Base-by-base conservation (phyloP, 441 rosid species). In the Populus hybrid region DNA sequence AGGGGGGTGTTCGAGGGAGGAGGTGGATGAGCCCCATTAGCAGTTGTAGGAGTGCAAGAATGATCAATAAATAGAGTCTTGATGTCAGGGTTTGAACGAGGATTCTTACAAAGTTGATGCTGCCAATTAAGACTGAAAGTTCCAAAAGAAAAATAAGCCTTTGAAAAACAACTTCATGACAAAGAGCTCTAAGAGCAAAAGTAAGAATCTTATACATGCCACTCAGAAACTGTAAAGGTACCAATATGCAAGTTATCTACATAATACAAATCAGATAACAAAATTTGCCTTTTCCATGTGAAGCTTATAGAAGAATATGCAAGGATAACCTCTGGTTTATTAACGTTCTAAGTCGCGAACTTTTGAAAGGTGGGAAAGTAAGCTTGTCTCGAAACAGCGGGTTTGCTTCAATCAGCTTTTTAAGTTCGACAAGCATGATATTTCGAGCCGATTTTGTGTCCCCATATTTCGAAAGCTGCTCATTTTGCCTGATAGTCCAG, bases 391-490 rank as follows among this genome's bases (percentile, higher is more conserved):
- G 93, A 77, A 95, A 95, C 73, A 93, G 87, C 5, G 98, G 98
- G 79, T 94, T 92, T 21, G 97, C 98, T 81, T 92, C 97, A 16
- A 93, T 95, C 40, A 95, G 86, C 87, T 92, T 95, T 80, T 90
- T 95, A 65, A 95, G 93, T 78, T 95, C 99, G 16, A 85, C 89
- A 14, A 95, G 88, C 97, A 95, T 95, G 66, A 93, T 93, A 82
- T 72, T 81, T 72, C 99, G 85, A 65, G 99, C 97, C 5, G 99
- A 90, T 83, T 92, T 95, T 24, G 97, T 91, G 80, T 95, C 97
- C 74, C 99, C 94, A 77, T 95, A 95, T 87, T 92, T 93, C 0
- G 99, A 93, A 69, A 95, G 93, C 86, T 95, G 99, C 84, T 95
- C 97, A 79, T 95, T 95, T 80, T 95, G 90, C 89, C 97, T 95